Evolutionary conservation across 192 early-diverging fungal genomes (phyloP), one percentile per base, ranked within the genome.

Genomic region (Podila horticola): DNA sequence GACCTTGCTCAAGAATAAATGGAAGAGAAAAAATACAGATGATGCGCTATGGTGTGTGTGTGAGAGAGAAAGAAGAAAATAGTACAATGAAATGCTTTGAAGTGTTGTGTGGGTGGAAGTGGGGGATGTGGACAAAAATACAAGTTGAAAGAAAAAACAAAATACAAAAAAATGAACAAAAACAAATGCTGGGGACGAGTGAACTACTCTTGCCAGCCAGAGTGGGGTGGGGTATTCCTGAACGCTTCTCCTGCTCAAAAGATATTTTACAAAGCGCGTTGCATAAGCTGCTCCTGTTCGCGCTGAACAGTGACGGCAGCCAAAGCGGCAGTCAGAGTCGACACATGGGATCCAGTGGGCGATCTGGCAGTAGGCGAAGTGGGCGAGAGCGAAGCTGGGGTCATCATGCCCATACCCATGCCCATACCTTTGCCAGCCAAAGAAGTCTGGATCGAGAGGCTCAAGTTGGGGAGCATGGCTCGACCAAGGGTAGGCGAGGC

Each of bases 261-360:
- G 30, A 60, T 15, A 33, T 33, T 34, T 62, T 71, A 71, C 60
- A 51, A 28, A 33, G 38, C 38, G 15, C 63, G 70, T 51, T 60
- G 52, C 15, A 59, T 13, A n/a, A 34, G 68, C 31, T 59, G 74
- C 63, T 77, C 28, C 59, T 30, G 59, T 33, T 61, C 28, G 12
- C 30, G 75, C 62, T 77, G 68, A 49, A 71, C 75, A 33, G 75
- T 63, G n/a, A 77, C 75, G 17, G 75, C 75, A 20, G 75, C 75
- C 58, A 79, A 51, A 12, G 76, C 76, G 26, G 76, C 76, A 24
- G 76, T 79, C 61, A 79, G 60, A 26, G 76, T 68, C 55, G 76
- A 79, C 17, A 79, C 70, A 34, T 71, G 75, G 4, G 75, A 64
- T 20, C 57, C 50, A 50, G 62, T 36, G 9, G 76, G 76, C 3